These are phyloP conservation scores for Gelatoporia subvermispora DNA, from an alignment of 768 basidiomycete species.

Conservation along the genomic window DNA sequence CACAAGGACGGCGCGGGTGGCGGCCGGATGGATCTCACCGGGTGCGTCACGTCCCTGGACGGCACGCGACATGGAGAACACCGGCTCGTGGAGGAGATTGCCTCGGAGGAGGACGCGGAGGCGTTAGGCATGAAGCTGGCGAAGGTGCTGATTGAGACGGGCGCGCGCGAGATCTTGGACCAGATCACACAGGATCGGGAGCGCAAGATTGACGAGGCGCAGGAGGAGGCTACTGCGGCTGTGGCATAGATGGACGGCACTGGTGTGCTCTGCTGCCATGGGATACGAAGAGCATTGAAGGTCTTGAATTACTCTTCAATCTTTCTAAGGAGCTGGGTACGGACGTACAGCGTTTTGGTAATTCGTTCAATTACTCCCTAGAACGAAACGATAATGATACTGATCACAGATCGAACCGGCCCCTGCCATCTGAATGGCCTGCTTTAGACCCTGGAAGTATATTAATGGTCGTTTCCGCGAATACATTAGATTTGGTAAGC, in stretches of 20 bases:
- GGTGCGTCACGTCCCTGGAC: conserved; percentile 80
- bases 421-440: no score
- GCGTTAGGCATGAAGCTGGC: conserved; percentile 66
- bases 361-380: no score
- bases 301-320: no score
- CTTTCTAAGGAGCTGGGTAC: no score
- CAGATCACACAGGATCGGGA: conserved; percentile 72
- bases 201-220: conserved; percentile 17
- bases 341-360: no score
- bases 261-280: no score
- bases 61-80: conserved; percentile 71
- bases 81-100: conserved; percentile 48
- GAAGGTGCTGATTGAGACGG: conserved; percentile 53
- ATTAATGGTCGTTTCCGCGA: no score
- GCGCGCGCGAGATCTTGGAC: conserved; percentile 76
- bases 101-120: conserved; percentile 56
- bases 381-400: no score
- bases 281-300: no score
- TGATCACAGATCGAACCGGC: no score
- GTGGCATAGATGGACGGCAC: neutral
- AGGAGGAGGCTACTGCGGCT: conserved; percentile 12
- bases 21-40: conserved; percentile 54
- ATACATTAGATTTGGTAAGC: no score
- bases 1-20: conserved; percentile 24
- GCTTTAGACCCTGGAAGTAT: no score